Evolutionary conservation across 192 early-diverging fungal genomes (phyloP), one percentile per base, ranked within the genome.

Genomic region (Umbelopsis isabellina): DNA sequence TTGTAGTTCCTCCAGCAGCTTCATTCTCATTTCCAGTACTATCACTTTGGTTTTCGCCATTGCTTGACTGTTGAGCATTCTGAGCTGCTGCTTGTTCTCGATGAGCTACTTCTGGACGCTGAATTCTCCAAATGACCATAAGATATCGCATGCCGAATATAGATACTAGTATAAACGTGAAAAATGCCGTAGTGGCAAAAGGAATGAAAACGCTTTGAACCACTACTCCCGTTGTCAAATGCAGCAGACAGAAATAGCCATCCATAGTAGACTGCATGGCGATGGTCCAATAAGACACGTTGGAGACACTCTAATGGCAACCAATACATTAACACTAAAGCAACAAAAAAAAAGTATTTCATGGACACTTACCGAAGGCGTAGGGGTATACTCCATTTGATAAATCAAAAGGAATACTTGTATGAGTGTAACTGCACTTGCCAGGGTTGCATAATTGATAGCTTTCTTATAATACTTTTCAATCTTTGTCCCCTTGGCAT

Each of bases 131-230:
- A 15, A 94, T 87, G 0, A 85, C 83, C 25, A 90, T 69, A 45
- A 94, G 74, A 64, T 94, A 93, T 18, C 88, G 82, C 80, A 92
- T 87, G 9, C 83, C 87, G 67, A 91, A 86, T 21, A 89, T 83
- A n/a, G 89, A 86, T 3, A 91, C 84, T 67, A 91, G 64, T 20
- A 85, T 77, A 74, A 91, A 93, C 9, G 84, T 83, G 44, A 91
- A 82, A 50, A 92, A 88, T 8, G 87, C 79, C 0, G 85, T 84
- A 2, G 84, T 79, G 2, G 81, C 83, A 71, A 89, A 87, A 11
- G 87, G 83, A 12, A 92, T 67, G 66, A 89, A 91, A 10, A 86
- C 55, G 48, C 67, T 72, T 51, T 83, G 83, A 15, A 87, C 71
- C 4, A 87, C 70, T 44, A 88, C 73, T 8, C 85, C 84, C 0